Base-by-base conservation (phyloP, 176 grass and related monocot genomes). In the Carex scoparia region DNA sequence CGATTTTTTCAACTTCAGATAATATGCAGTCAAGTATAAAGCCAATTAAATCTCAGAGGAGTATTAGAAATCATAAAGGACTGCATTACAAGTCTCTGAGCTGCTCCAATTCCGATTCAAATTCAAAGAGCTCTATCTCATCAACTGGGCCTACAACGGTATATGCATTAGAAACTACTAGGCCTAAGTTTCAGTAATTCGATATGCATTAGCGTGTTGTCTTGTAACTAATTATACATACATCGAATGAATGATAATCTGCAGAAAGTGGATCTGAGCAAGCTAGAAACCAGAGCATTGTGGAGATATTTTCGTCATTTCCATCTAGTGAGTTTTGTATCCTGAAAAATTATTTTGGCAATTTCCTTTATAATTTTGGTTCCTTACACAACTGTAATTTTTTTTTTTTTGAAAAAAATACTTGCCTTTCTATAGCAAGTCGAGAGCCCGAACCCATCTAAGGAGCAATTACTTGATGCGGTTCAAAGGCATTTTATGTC, bases 271-370 rank as follows among this genome's bases (percentile, higher is more conserved):
- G 93, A 94, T 70, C 88, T 94, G 71, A 92, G 85, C 89, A 94
- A 94, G 74, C 88, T 94, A 66, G 93, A 92, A 67, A 81, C 87
- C 59, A 89, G 82, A 86, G 93, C 93, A 79, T 84, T 94, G n/a
- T 92, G 87, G 93, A 94, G 93, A 92, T 94, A 94, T 79, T 94
- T 88, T 88, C 87, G 76, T 53, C 93, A 94, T 67, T 94, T 92
- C 85, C 90, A 92, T 85, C 90, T 92, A 0, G 90, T 94, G 69
- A 87, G 93, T 88, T 79, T 48, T 48, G 72, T 7, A 31, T 80
- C 49, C 68, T 83, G 11, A 69, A 30, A 72, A 58, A 78, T 66
- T 66, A 32, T 30, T 85, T 10, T 66, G 42, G 42, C 42, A 46
- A 46, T 46, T 46, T 46, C 42, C 42, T 44, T 44, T 44, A 7